Percentiles rank a stretch among this genome's conserved stretches.
These are phyloP conservation scores for Microsporum canis DNA, from an alignment of 2,329 filamentous ascomycete genomes.

Conservation along the genomic window DNA sequence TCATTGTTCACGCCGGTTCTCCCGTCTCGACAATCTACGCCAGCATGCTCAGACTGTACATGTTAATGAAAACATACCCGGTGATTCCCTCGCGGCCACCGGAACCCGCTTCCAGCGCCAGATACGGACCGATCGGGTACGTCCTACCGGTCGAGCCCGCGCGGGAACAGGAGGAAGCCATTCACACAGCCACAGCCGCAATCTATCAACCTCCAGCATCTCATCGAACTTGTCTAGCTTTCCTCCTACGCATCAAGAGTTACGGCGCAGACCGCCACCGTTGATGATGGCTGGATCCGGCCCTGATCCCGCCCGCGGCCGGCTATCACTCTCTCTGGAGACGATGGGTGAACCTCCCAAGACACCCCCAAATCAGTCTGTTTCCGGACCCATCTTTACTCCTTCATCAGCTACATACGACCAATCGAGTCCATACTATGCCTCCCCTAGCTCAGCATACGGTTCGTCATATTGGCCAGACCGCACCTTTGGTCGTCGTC, in stretches of 20 bases:
- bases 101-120: constrained; percentile 87
- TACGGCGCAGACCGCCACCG: constrained; percentile 63
- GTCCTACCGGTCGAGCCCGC: constrained; percentile 61
- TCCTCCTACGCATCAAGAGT: constrained; percentile 50
- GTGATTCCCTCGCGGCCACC: constrained; percentile 82
- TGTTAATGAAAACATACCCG: constrained; percentile 91
- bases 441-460: constrained; percentile 56
- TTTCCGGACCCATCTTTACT: constrained; percentile 61
- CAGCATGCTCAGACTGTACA: constrained; percentile 98
- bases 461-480: constrained; percentile 58
- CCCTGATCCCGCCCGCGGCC: constrained; percentile 24
- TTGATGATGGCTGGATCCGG: constrained; percentile 70
- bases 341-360: constrained; percentile 51
- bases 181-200: constrained; percentile 63
- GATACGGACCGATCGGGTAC: constrained; percentile 73
- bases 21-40: constrained; percentile 82
- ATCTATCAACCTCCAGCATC: constrained; percentile 81
- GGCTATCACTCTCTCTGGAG: constrained; percentile 57
- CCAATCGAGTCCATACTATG: constrained; percentile 61
- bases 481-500: constrained; percentile 46
- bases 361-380: constrained; percentile 52
- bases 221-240: constrained; percentile 61
- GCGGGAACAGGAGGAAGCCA: constrained; percentile 67
- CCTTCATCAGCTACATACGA: constrained; percentile 62
- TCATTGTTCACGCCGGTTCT: constrained; percentile 87